phyloP scores from a whole-genome alignment of 2,329 filamentous ascomycete species.

The Penicillium sp. region DNA sequence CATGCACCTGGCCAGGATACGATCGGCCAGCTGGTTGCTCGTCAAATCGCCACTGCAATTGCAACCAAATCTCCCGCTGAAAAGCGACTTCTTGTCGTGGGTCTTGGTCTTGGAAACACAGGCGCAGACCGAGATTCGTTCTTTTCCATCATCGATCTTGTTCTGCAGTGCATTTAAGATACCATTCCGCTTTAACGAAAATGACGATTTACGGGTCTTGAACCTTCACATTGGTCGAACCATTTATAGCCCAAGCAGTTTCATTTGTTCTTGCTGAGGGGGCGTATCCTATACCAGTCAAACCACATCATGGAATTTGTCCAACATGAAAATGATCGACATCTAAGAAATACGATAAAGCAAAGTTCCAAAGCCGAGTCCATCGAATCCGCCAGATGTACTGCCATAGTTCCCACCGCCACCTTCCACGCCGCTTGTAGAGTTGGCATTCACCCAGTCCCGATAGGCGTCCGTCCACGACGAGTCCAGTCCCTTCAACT shows the following conservation, averaged over 20 bases:
- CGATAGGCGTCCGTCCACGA: conserved; percentile 45
- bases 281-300: too few relatives aligned
- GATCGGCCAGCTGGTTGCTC: conserved; percentile 83
- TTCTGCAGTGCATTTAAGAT: conserved; percentile 45
- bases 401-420: conserved; percentile 51
- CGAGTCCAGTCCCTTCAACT: conserved; percentile 43
- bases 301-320: too few relatives aligned
- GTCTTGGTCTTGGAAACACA: conserved; percentile 58
- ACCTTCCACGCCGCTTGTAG: conserved; percentile 45
- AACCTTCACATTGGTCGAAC: background rate
- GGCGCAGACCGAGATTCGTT: conserved; percentile 47
- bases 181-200: background rate
- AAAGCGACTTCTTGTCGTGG: conserved; percentile 62
- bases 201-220: background rate
- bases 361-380: conserved; percentile 42
- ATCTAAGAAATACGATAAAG: conserved; percentile 25
- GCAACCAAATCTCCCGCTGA: conserved; percentile 70
- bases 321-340: background rate
- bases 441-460: conserved; percentile 38
- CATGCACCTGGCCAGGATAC: conserved; percentile 79
- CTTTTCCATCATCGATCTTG: conserved; percentile 49
- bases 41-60: conserved; percentile 83
- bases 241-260: too few relatives aligned
- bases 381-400: conserved; percentile 49
- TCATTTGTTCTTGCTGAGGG: too few relatives aligned